These are phyloP conservation scores for Lentinula sp. DNA, from an alignment of 768 basidiomycete genomes.

Conservation along the genomic window DNA sequence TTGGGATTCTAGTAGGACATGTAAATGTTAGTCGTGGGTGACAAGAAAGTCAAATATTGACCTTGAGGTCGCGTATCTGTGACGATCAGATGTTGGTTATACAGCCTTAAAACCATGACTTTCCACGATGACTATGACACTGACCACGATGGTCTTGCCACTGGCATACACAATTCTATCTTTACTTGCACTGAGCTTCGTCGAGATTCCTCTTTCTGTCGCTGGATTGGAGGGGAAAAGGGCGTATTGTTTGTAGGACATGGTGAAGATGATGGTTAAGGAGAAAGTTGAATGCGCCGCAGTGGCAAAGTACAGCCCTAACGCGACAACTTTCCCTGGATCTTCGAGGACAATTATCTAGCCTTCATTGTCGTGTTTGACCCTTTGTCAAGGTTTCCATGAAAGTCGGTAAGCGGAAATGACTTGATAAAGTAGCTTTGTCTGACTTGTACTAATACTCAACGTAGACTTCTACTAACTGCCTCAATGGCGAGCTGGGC, in stretches of 20 bases:
- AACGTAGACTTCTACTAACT: too few relatives aligned
- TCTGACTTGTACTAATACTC: too few relatives aligned
- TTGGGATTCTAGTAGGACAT: conserved; percentile 51
- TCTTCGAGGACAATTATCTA: too few relatives aligned
- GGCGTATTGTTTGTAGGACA: conserved; percentile 37
- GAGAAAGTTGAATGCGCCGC: background rate
- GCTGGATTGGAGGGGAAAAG: conserved; percentile 66
- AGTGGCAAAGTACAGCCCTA: background rate
- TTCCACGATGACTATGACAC: conserved; percentile 22
- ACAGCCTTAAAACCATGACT: background rate
- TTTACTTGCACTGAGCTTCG: conserved; percentile 68
- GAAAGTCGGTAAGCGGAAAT: too few relatives aligned
- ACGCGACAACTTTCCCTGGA: too few relatives aligned
- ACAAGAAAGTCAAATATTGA: conserved; percentile 23
- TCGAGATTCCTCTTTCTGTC: conserved; percentile 61
- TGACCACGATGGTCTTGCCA: conserved; percentile 78
- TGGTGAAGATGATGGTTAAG: conserved; percentile 23
- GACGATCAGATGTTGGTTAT: background rate
- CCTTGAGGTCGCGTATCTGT: conserved; percentile 82
- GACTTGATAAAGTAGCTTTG: too few relatives aligned
- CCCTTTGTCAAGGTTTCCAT: too few relatives aligned
- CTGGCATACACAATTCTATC: conserved; percentile 84
- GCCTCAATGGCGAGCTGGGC: too few relatives aligned
- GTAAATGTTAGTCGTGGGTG: background rate
- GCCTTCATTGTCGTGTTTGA: too few relatives aligned